Conservation (phyloP, 139 green algal species). For the Monoraphidium neglectum region DNA sequence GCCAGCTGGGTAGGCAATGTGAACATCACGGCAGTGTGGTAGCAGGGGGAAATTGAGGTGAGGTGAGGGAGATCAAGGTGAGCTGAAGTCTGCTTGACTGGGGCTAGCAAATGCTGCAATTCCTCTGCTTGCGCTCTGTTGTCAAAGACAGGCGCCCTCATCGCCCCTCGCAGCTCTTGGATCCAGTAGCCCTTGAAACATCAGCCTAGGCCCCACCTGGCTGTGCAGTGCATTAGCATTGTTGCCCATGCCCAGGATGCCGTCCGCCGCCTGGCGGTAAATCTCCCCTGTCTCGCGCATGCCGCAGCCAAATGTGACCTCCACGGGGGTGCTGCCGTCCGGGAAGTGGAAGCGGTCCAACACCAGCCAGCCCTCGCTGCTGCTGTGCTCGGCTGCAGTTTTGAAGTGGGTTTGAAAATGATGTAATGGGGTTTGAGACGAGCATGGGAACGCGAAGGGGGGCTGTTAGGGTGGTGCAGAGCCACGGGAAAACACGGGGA, state of each 20-base stretch:
- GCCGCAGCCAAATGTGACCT: slow-evolving; percentile 83
- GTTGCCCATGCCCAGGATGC: slow-evolving; percentile 91
- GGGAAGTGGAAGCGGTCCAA: slow-evolving; percentile 62
- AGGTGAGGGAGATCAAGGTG: background rate
- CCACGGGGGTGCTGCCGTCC: slow-evolving; percentile 19
- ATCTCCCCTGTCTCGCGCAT: slow-evolving; percentile 90
- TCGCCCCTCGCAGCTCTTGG: too few species aligned
- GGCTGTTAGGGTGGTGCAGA: too few species aligned
- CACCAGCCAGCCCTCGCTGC: slow-evolving; percentile 78
- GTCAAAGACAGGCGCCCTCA: too few species aligned
- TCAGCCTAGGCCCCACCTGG: slow-evolving; percentile 43
- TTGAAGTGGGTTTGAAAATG: too few species aligned
- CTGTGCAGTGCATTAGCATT: slow-evolving; percentile 72
- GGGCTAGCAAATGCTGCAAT: too few species aligned
- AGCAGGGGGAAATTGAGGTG: background rate
- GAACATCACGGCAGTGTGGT: background rate
- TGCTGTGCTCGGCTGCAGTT: slow-evolving; percentile 51
- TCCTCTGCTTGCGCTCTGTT: too few species aligned
- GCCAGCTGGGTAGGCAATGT: too few species aligned
- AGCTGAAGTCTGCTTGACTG: too few species aligned
- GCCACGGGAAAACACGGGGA: too few species aligned
- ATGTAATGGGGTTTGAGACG: too few species aligned
- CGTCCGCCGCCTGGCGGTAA: slow-evolving; percentile 88
- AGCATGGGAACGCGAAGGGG: too few species aligned
- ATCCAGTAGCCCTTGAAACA: too few species aligned